Conservation (phyloP, 108 stramenopile species). For the Pseudonitzschia pungens region DNA sequence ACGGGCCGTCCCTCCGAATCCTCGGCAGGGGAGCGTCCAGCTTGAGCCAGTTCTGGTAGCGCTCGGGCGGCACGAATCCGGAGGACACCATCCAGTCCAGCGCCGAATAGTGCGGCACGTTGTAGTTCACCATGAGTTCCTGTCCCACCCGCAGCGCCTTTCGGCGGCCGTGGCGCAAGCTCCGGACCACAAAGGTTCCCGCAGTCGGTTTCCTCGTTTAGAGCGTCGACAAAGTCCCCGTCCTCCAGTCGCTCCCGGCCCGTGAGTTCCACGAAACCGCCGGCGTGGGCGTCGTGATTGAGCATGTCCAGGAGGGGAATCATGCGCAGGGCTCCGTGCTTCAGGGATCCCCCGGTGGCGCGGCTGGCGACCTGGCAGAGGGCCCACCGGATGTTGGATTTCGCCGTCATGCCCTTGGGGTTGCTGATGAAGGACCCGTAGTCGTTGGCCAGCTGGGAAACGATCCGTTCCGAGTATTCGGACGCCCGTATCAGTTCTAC, state of each 20-base stretch:
- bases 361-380: constrained; percentile 81
- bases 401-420: constrained; percentile 33
- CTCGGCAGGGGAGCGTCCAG: constrained; percentile 50
- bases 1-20: constrained; percentile 39
- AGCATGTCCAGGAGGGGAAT: constrained; percentile 80
- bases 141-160: constrained; percentile 69
- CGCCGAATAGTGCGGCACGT: constrained; percentile 76
- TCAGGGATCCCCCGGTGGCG: constrained; percentile 63
- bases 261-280: constrained; percentile 67
- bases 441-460: constrained; percentile 30
- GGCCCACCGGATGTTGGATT: constrained; percentile 70
- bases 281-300: constrained; percentile 79
- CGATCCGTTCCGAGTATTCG: constrained; percentile 59
- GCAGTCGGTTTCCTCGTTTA: constrained; percentile 48
- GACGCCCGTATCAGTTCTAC: constrained; percentile 69
- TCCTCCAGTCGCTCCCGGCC: constrained; percentile 54
- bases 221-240: constrained; percentile 49
- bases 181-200: constrained; percentile 76
- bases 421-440: constrained; percentile 44
- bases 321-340: constrained; percentile 62
- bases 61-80: constrained; percentile 84
- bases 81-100: constrained; percentile 84
- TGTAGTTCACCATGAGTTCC: constrained; percentile 83
- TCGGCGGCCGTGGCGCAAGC: constrained; percentile 58
- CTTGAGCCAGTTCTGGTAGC: constrained; percentile 55